A percentile compares a stretch with the other conserved stretches of the same genome.
Evolutionary conservation across 2,329 filamentous ascomycete species (phyloP).

Genomic region (Dissoconium aciculare): DNA sequence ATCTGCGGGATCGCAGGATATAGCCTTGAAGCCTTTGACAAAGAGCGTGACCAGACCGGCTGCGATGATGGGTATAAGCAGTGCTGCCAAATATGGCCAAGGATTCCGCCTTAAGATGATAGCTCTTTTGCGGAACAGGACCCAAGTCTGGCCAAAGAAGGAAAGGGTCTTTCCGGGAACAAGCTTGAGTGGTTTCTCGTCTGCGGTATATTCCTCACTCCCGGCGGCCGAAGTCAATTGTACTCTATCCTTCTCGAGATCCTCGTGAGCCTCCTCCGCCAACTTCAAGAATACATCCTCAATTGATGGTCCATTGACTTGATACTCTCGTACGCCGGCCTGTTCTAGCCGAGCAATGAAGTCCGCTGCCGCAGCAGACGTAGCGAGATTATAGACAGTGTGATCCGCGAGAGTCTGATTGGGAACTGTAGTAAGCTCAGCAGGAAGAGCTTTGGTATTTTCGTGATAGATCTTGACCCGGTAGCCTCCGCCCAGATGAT

Average conservation of each 20-base stretch:
- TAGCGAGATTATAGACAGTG: slow-evolving; percentile 55
- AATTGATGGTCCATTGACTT: slow-evolving; percentile 76
- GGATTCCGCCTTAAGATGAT: slow-evolving; percentile 67
- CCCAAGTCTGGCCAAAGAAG: slow-evolving; percentile 52
- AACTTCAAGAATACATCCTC: slow-evolving; percentile 84
- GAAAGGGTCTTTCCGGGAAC: slow-evolving; percentile 55
- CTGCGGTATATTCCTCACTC: slow-evolving; percentile 5
- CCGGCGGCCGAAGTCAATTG: no score
- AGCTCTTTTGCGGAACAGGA: slow-evolving; percentile 63
- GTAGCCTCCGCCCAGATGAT: slow-evolving; percentile 69
- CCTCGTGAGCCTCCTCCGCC: slow-evolving; percentile 59
- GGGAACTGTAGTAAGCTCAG: slow-evolving; percentile 13
- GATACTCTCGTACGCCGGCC: slow-evolving; percentile 57
- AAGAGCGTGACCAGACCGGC: slow-evolving; percentile 68
- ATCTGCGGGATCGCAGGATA: slow-evolving; percentile 32
- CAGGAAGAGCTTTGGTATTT: slow-evolving; percentile 17
- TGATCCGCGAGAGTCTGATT: slow-evolving; percentile 49
- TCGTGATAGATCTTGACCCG: slow-evolving; percentile 58
- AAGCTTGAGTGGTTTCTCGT: slow-evolving; percentile 30
- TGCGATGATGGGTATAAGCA: slow-evolving; percentile 64
- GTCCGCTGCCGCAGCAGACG: slow-evolving; percentile 53
- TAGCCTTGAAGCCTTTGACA: slow-evolving; percentile 41
- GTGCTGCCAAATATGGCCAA: slow-evolving; percentile 58
- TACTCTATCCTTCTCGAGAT: slow-evolving; percentile 28
- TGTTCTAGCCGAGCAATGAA: slow-evolving; percentile 57